Evolutionary conservation across 2,329 filamentous ascomycete species (phyloP).

Genomic region (Pseudocercospora vitis): DNA sequence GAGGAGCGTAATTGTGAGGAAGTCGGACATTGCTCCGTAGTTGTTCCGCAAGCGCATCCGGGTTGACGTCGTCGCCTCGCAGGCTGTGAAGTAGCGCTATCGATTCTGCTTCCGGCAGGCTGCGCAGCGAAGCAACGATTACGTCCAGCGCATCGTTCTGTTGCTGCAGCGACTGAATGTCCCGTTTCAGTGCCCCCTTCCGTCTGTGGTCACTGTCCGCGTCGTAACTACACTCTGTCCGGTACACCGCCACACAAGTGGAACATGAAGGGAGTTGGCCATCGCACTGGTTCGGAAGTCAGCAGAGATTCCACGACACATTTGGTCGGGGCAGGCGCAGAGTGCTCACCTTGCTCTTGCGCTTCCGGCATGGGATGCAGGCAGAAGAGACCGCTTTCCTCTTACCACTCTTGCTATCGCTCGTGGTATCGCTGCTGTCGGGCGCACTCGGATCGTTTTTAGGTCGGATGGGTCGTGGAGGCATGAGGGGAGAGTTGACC

Average conservation of each 20-base stretch:
- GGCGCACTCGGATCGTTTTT: slow-evolving; percentile 33
- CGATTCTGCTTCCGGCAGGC: slow-evolving; percentile 48
- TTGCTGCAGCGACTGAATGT: slow-evolving; percentile 42
- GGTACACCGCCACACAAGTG: slow-evolving; percentile 53
- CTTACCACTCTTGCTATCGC: slow-evolving; percentile 37
- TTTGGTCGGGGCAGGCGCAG: neutral
- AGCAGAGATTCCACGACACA: slow-evolving; percentile 5
- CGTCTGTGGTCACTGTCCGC: slow-evolving; percentile 50
- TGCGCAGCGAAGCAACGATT: slow-evolving; percentile 47
- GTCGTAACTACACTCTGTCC: slow-evolving; percentile 53
- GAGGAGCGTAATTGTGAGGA: slow-evolving; percentile 34
- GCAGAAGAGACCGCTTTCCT: slow-evolving; percentile 44
- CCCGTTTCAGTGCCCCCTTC: slow-evolving; percentile 44
- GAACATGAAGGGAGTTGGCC: slow-evolving; percentile 51
- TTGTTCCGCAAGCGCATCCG: slow-evolving; percentile 44
- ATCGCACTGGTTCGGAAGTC: slow-evolving; percentile 46
- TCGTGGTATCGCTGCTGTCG: slow-evolving; percentile 24
- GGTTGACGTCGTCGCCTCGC: slow-evolving; percentile 42
- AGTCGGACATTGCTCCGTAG: slow-evolving; percentile 43
- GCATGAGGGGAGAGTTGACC: slow-evolving; percentile 25
- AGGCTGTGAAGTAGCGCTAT: slow-evolving; percentile 46
- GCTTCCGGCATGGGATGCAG: slow-evolving; percentile 52
- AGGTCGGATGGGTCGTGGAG: slow-evolving; percentile 37
- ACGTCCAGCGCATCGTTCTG: slow-evolving; percentile 41
- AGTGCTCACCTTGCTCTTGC: slow-evolving; percentile 50